Base-by-base conservation (phyloP, 2,329 filamentous ascomycete species). In the Xylariaceae sp. region DNA sequence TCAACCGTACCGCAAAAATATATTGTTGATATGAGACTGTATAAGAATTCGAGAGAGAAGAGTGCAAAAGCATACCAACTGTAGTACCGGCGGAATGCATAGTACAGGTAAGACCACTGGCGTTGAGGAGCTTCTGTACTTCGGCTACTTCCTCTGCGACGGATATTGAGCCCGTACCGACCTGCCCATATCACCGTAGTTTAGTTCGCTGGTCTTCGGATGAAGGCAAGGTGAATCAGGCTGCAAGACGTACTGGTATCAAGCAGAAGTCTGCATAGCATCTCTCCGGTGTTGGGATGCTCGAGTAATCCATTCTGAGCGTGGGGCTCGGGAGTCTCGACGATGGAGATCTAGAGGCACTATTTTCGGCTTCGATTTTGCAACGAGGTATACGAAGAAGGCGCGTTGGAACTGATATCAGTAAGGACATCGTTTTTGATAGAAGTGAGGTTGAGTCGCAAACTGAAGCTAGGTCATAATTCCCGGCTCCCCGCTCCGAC, bases 31-130 rank as follows among this genome's bases (percentile, higher is more conserved):
- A 10, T 19, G 16, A 44, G 34, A 28, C 12, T n/a, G 13, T 11
- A 13, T 5, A 34, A 45, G 11, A 31, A 10, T 19, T 16, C 18
- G 17, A 22, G 9, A 42, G 31, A 40, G 33, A 18, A 16, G 18
- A 48, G 13, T 22, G n/a, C 40, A 36, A 42, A n/a, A 28, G 76
- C 85, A 53, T 75, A 94, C 90, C 91, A 50, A 97, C 82, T 0
- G 93, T 97, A 0, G 93, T 97, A 12, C 93, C 94, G 2, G 91
- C 92, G 22, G 89, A 92, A 73, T 97, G 93, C 90, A 97, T 94
- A 43, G 81, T 85, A 68, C 92, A 93, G 58, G 83, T 86, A 57
- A 97, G 71, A 2, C 90, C 90, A 61, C 88, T 94, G 48, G 82
- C 84, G 71, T 88, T 84, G 63, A 99, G 80, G 34, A 97, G 78